Conservation (phyloP, 345 rosid genomes). For the Ceriops zippeliana region DNA sequence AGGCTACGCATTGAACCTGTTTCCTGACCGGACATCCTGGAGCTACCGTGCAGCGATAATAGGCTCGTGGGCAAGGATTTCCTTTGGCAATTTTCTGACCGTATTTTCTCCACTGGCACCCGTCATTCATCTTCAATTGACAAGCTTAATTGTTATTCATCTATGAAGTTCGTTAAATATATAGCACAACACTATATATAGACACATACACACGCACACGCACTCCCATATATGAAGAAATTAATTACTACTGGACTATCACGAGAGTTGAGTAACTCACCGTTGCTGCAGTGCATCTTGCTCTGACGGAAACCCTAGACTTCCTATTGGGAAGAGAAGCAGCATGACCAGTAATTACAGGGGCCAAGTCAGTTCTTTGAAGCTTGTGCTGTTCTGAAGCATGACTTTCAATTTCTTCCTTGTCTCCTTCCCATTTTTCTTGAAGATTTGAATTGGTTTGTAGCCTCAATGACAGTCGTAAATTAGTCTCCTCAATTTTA, state of each 20-base stretch:
- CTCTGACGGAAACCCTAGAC: slow-evolving; percentile 58
- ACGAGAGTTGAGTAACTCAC: slow-evolving; percentile 22
- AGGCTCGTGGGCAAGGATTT: slow-evolving; percentile 52
- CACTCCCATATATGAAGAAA: too few species aligned
- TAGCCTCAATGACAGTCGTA: slow-evolving; percentile 51
- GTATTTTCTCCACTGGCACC: slow-evolving; percentile 53
- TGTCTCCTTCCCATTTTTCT: slow-evolving; percentile 10
- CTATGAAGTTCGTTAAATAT: not conserved
- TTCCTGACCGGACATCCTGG: slow-evolving; percentile 50
- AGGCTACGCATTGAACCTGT: slow-evolving; percentile 22
- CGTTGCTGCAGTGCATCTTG: slow-evolving; percentile 46
- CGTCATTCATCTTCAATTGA: slow-evolving; percentile 38
- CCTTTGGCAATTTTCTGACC: slow-evolving; percentile 55
- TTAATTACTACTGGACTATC: too few species aligned
- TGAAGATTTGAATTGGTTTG: slow-evolving; percentile 10
- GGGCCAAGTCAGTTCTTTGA: slow-evolving; percentile 30
- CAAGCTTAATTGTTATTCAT: not conserved
- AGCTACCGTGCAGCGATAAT: slow-evolving; percentile 46
- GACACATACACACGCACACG: too few species aligned
- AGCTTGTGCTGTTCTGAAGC: slow-evolving; percentile 18
- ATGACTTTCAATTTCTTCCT: slow-evolving; percentile 7
- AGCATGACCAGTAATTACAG: slow-evolving; percentile 30
- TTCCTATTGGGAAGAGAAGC: slow-evolving; percentile 43
- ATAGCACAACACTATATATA: too few species aligned
- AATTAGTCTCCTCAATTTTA: slow-evolving; percentile 16